Conservation (phyloP, 441 rosid species). For the Lepidium campestre region DNA sequence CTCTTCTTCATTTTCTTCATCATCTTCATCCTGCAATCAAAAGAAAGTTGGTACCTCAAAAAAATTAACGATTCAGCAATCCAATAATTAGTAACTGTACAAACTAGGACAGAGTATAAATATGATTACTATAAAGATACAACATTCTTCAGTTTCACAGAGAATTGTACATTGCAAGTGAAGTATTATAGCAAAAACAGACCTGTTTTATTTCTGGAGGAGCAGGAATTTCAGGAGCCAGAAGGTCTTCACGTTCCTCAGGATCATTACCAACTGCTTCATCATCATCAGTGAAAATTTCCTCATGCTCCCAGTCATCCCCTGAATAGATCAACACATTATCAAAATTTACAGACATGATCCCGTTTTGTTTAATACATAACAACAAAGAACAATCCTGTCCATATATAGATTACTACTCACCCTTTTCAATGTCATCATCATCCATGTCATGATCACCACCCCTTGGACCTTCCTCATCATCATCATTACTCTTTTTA, state of each 20-base stretch:
- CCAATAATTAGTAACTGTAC: background rate
- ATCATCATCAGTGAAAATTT: slow-evolving; percentile 96
- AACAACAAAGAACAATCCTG: background rate
- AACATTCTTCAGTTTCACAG: background rate
- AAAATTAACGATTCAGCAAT: background rate
- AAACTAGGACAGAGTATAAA: background rate
- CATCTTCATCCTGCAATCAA: slow-evolving; percentile 73
- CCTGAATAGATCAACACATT: slow-evolving; percentile 42
- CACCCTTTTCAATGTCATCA: slow-evolving; percentile 94
- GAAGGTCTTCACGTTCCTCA: slow-evolving; percentile 86
- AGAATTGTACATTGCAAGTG: background rate
- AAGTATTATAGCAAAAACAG: background rate
- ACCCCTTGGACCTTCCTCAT: slow-evolving; percentile 91
- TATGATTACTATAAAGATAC: background rate
- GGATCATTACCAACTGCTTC: slow-evolving; percentile 93
- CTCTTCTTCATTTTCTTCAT: slow-evolving; percentile 86
- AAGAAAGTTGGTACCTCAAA: background rate
- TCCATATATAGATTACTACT: background rate
- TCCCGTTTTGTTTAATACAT: background rate
- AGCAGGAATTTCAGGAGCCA: slow-evolving; percentile 91
- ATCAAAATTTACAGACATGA: background rate
- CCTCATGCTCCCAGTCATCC: slow-evolving; percentile 99
- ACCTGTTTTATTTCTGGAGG: slow-evolving; percentile 98
- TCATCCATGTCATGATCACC: slow-evolving; percentile 90
- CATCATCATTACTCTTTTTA: slow-evolving; percentile 66